These are phyloP conservation scores for Geotrichum aggregatum DNA, from an alignment of 1,139 yeast species.

Conservation along the genomic window DNA sequence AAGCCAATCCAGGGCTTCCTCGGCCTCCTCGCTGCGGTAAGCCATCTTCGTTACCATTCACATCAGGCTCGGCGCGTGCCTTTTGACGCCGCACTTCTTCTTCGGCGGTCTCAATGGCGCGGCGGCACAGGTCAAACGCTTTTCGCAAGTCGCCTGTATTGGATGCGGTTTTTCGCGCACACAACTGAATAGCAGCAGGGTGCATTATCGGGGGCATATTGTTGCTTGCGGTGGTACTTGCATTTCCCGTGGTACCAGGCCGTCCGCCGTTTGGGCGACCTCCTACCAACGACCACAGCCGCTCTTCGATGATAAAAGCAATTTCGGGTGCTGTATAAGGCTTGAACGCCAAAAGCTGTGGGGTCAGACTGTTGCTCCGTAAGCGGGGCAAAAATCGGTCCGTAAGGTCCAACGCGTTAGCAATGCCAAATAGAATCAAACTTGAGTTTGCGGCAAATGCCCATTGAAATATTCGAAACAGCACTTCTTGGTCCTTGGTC, in stretches of 20 bases:
- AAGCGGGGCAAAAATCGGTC: slow-evolving; percentile 81
- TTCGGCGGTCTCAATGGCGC: slow-evolving; percentile 74
- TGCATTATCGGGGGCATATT: slow-evolving; percentile 50
- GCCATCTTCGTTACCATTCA: background rate
- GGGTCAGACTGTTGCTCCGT: slow-evolving; percentile 64
- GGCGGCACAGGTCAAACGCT: slow-evolving; percentile 81
- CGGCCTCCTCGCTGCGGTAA: background rate
- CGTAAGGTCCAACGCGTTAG: slow-evolving; percentile 87
- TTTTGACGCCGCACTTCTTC: slow-evolving; percentile 32
- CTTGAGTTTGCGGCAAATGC: slow-evolving; percentile 51
- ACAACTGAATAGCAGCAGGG: slow-evolving; percentile 75
- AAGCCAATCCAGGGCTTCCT: slow-evolving; percentile 9
- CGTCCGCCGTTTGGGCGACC: slow-evolving; percentile 28
- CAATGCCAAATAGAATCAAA: slow-evolving; percentile 73
- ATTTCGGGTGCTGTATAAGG: slow-evolving; percentile 85
- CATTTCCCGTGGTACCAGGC: slow-evolving; percentile 24
- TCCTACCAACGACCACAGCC: slow-evolving; percentile 40
- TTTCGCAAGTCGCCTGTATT: slow-evolving; percentile 89
- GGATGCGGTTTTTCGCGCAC: slow-evolving; percentile 82
- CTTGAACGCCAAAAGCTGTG: slow-evolving; percentile 65
- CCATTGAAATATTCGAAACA: slow-evolving; percentile 72
- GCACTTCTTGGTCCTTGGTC: slow-evolving; percentile 65
- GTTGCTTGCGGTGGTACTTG: background rate
- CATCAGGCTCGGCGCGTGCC: background rate
- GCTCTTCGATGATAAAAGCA: slow-evolving; percentile 54